Evolutionary conservation across 140 eudicot genomes (phyloP), one percentile per base, ranked within the genome.

Genomic region (Senecio squalidus): DNA sequence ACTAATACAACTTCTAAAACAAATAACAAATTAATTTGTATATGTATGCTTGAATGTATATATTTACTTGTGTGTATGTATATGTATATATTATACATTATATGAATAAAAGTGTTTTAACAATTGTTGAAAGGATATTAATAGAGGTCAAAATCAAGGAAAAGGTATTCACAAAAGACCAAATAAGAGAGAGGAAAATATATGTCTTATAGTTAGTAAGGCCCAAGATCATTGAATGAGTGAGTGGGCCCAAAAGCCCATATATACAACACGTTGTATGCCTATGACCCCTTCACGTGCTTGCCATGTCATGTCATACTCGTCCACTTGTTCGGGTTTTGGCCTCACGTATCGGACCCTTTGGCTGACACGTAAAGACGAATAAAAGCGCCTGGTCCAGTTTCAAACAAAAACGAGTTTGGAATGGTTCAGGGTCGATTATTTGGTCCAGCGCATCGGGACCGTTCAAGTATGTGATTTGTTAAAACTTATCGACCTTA

Each of bases 181-280:
- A 66, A 55, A 55, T 29, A 15, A 7, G n/a, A n/a, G 20, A 2
- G 17, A 26, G 18, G 3, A 68, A 57, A 9, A 56, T 22, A 15
- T 25, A 38, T 16, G 52, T 57, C 5, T 4, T 49, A 49, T 9
- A 8, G 56, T 2, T 3, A 13, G 22, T 14, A 52, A 53, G 64
- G 64, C 51, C 58, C 58, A 61, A 50, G 26, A 25, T 4, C 31
- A 65, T 38, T 65, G 31, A 67, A 67, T 56, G 66, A n/a, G 58
- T 1, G 22, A 16, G 70, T 51, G 76, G 76, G 55, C 64, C 76
- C 70, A 5, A 0, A 60, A 53, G 64, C 70, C 76, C 76, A 61
- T 70, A 24, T 49, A 17, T 0, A 3, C 28, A 53, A 61, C 76
- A 53, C 58, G 48, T 60, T 13, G 13, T 11, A 1, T 33, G 55